These are phyloP conservation scores for Solanum pennellii DNA, from an alignment of 257 asterid species.

Conservation along the genomic window DNA sequence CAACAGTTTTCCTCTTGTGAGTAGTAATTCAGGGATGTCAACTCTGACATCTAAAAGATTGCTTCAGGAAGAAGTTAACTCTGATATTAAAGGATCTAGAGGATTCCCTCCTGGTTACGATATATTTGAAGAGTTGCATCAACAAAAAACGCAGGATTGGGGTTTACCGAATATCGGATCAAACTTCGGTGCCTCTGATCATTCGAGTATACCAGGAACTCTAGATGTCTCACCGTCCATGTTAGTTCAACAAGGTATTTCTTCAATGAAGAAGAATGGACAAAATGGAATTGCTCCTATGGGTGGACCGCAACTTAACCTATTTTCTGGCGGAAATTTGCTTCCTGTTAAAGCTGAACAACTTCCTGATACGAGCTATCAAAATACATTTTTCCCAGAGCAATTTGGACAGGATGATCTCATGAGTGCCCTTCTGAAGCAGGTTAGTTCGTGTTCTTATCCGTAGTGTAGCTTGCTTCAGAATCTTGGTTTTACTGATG, in stretches of 20 bases:
- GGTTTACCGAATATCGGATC: constrained; percentile 34
- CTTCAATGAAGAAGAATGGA: constrained; percentile 26
- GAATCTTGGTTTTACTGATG: neutral
- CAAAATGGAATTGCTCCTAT: constrained; percentile 11
- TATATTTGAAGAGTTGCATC: constrained; percentile 29
- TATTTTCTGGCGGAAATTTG: constrained; percentile 20
- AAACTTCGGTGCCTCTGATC: constrained; percentile 21
- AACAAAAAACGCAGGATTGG: constrained; percentile 43
- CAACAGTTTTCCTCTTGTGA: constrained; percentile 19
- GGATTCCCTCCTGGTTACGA: constrained; percentile 37
- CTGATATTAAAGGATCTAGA: constrained; percentile 27
- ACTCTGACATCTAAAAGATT: constrained; percentile 12
- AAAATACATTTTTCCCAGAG: constrained; percentile 23
- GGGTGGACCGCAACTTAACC: constrained; percentile 18
- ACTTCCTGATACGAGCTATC: constrained; percentile 29
- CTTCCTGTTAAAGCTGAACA: constrained; percentile 41
- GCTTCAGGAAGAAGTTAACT: constrained; percentile 16
- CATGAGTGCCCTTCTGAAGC: constrained; percentile 61
- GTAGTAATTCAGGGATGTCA: constrained; percentile 26
- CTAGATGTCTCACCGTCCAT: constrained; percentile 26
- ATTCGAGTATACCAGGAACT: constrained; percentile 19
- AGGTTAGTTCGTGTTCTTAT: constrained; percentile 24
- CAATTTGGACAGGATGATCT: constrained; percentile 77
- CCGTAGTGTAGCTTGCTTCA: neutral
- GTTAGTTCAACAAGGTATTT: constrained; percentile 31